phyloP scores from a whole-genome alignment of 768 basidiomycete genomes.

The Agrocybe pediades region DNA sequence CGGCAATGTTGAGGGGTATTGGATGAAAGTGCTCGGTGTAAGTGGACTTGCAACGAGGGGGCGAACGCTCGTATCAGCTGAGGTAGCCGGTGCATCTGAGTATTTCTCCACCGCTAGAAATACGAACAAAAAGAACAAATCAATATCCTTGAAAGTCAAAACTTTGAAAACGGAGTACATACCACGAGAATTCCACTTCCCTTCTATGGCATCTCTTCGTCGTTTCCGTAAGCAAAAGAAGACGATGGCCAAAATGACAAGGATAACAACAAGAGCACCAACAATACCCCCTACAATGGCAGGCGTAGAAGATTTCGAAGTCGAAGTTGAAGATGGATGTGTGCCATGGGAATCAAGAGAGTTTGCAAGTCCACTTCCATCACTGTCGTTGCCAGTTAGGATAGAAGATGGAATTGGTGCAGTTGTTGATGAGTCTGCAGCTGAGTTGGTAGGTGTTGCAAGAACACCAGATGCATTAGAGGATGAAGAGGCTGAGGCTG shows the following conservation, averaged over 20 bases:
- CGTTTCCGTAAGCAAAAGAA: background rate
- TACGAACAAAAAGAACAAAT: background rate
- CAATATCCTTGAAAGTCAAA: background rate
- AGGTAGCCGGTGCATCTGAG: background rate
- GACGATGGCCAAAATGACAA: background rate
- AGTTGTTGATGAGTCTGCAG: background rate
- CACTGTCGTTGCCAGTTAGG: background rate
- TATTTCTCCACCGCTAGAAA: background rate
- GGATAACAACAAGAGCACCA: background rate
- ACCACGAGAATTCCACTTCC: background rate
- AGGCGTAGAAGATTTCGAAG: background rate
- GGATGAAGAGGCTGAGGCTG: background rate
- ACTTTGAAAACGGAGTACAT: background rate
- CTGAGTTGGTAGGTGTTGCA: background rate
- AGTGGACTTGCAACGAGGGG: background rate
- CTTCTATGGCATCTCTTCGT: background rate
- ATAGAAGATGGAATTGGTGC: background rate
- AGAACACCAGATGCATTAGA: background rate
- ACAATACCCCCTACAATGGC: background rate
- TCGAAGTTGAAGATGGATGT: background rate
- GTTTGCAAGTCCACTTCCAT: background rate
- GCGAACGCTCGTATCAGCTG: background rate
- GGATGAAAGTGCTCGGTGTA: background rate
- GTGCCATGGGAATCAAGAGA: background rate
- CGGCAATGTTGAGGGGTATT: background rate